phyloP scores from a whole-genome alignment of 2,329 filamentous ascomycete species.

The Simplicillium sp. region DNA sequence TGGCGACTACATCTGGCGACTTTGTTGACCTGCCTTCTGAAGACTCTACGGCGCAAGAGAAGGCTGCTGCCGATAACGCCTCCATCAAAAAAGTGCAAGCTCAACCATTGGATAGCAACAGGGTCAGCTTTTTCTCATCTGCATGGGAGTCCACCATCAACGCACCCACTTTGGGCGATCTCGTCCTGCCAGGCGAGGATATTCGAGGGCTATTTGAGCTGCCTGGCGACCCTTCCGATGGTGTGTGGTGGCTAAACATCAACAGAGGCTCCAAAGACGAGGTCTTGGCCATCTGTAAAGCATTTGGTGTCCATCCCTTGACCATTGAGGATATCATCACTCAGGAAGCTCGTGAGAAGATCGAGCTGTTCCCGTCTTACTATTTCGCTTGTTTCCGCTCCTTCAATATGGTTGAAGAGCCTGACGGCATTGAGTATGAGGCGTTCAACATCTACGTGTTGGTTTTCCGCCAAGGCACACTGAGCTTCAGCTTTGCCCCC shows the following conservation, averaged over 20 bases:
- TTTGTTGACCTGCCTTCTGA: slow-evolving; percentile 43
- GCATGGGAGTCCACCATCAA: slow-evolving; percentile 91
- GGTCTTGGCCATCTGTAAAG: slow-evolving; percentile 78
- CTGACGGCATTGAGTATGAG: slow-evolving; percentile 74
- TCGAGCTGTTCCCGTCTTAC: slow-evolving; percentile 93
- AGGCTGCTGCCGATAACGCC: slow-evolving; percentile 24
- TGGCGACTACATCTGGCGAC: slow-evolving; percentile 44
- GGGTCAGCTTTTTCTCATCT: slow-evolving; percentile 96
- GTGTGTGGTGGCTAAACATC: slow-evolving; percentile 98
- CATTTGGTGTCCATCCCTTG: slow-evolving; percentile 90
- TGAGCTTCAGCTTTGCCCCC: slow-evolving; percentile 88
- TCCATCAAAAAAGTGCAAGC: slow-evolving; percentile 24
- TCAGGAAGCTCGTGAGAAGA: slow-evolving; percentile 94
- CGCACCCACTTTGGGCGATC: slow-evolving; percentile 76
- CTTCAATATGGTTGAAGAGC: slow-evolving; percentile 72
- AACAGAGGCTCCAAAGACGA: slow-evolving; percentile 85
- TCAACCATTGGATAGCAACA: slow-evolving; percentile 52
- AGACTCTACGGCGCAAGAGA: slow-evolving; percentile 36
- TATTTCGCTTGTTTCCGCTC: slow-evolving; percentile 98
- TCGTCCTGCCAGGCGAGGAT: slow-evolving; percentile 81
- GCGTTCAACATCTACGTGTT: slow-evolving; percentile 96
- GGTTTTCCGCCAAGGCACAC: slow-evolving; percentile 87
- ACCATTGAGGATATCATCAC: slow-evolving; percentile 95
- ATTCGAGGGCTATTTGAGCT: slow-evolving; percentile 77
- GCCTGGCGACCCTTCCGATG: slow-evolving; percentile 54